phyloP scores from a whole-genome alignment of 2,329 filamentous ascomycete genomes.

The Ascocoryne sarcoides region DNA sequence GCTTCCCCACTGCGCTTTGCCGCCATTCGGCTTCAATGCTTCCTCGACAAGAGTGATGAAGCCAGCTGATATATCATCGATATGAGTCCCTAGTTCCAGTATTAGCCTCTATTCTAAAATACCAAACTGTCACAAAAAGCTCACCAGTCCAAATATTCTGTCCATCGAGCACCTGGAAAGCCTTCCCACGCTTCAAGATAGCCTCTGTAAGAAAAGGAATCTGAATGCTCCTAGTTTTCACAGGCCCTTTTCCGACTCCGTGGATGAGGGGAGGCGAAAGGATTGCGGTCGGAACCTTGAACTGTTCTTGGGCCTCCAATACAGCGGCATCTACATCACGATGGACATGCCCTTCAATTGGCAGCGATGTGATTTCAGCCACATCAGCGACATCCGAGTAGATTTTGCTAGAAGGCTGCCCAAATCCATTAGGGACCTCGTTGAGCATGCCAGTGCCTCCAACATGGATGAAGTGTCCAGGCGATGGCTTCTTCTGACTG shows the following conservation, averaged over 20 bases:
- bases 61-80: conserved; percentile 43
- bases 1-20: conserved; percentile 39
- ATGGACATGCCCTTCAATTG: conserved; percentile 49
- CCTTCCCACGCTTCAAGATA: conserved; percentile 40
- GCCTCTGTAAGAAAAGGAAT: conserved; percentile 42
- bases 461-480: conserved; percentile 43
- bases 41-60: conserved; percentile 44
- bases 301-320: conserved; percentile 32
- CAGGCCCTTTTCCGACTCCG: conserved; percentile 47
- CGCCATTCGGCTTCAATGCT: conserved; percentile 36
- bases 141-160: conserved; percentile 39
- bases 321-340: conserved; percentile 62
- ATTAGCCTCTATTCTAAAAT: too few species aligned
- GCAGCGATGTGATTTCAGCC: conserved; percentile 44
- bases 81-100: conserved; percentile 38
- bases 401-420: conserved; percentile 34
- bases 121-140: too few species aligned
- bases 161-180: conserved; percentile 42
- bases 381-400: conserved; percentile 55
- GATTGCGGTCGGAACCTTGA: conserved; percentile 46
- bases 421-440: conserved; percentile 22
- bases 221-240: conserved; percentile 46
- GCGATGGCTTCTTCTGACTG: conserved; percentile 32
- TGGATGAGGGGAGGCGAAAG: conserved; percentile 59
- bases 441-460: conserved; percentile 40